Evolutionary conservation across 1,284 basidiomycete genomes (phyloP).

Genomic region (Malassezia equina): DNA sequence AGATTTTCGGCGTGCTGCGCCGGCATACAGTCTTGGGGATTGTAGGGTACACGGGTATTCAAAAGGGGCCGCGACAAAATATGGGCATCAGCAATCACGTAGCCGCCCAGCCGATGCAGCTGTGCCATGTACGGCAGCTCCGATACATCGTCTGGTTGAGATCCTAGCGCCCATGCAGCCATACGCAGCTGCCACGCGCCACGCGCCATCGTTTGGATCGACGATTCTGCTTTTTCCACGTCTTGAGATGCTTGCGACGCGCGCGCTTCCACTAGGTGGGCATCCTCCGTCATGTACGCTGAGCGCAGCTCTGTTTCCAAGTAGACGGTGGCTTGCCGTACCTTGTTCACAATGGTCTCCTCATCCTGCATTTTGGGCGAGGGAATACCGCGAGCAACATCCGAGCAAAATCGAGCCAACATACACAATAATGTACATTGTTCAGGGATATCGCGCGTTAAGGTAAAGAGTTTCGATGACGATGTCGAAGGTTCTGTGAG

Average conservation of each 20-base stretch:
- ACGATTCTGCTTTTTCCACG: background rate
- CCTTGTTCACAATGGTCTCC: background rate
- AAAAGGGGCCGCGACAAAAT: background rate
- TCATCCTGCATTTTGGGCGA: background rate
- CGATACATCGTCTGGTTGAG: background rate
- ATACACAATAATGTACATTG: slow-evolving; percentile 7
- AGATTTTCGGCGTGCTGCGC: slow-evolving; percentile 55
- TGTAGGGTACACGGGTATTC: background rate
- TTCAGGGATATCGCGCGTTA: background rate
- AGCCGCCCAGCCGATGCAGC: slow-evolving; percentile 1
- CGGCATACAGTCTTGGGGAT: slow-evolving; percentile 5
- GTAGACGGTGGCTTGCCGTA: background rate
- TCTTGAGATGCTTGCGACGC: background rate
- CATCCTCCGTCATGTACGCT: slow-evolving; percentile 4
- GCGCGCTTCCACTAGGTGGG: background rate
- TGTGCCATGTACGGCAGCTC: background rate
- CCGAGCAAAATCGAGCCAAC: slow-evolving; percentile 4
- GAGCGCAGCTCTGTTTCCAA: slow-evolving; percentile 8
- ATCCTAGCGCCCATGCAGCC: background rate
- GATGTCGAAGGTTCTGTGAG: background rate
- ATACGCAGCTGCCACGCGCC: slow-evolving; percentile 9
- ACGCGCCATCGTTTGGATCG: background rate
- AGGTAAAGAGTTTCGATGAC: slow-evolving; percentile 8
- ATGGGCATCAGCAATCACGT: slow-evolving; percentile 4
- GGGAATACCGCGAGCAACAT: background rate